Base-by-base conservation (phyloP, 176 grass and related monocot species). In the Pontederia crassipes region DNA sequence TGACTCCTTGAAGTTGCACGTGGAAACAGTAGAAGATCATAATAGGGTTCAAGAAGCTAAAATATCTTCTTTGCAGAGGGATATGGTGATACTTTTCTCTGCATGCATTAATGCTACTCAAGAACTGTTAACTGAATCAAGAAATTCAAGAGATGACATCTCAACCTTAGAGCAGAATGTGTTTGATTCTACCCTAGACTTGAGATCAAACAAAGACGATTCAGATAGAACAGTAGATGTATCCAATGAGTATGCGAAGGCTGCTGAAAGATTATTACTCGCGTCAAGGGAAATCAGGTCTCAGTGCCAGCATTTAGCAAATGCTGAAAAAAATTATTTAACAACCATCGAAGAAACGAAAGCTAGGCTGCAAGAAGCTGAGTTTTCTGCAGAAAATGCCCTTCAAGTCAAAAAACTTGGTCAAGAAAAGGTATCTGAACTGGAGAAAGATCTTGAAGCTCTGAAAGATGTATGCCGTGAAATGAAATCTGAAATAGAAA, bases 391-490 rank as follows among this genome's bases (percentile, higher is more conserved):
- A 74, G 79, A 97, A 82, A 87, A 40, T 75, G 76, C 78, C 69
- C 80, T 45, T 58, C 74, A 85, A 58, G 78, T 83, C 24, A 66
- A 52, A 63, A 76, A 83, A 45, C 49, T 83, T 10, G 73, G 78
- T 66, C 47, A 69, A 76, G 77, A 88, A 77, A 91, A 71, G 75
- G 65, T 80, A 61, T 48, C 52, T 72, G 45, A 70, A 59, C 69
- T 97, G 66, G 92, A 91, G 75, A 83, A 85, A 55, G 76, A 88
- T 75, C 68, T 82, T 58, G 73, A 65, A 82, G 84, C 77, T 69
- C 60, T 78, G 63, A 61, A 85, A 53, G 78, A 75, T 65, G 70
- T 73, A 57, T 83, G 62, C 78, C 75, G 61, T 64, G 71, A 74
- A 72, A 85, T 91, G 92, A 79, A 88, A 77, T 59, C 58, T 56